Evolutionary conservation across 2,329 filamentous ascomycete genomes (phyloP), one percentile per base, ranked within the genome.

Genomic region (Cordyceps fumosorosea): DNA sequence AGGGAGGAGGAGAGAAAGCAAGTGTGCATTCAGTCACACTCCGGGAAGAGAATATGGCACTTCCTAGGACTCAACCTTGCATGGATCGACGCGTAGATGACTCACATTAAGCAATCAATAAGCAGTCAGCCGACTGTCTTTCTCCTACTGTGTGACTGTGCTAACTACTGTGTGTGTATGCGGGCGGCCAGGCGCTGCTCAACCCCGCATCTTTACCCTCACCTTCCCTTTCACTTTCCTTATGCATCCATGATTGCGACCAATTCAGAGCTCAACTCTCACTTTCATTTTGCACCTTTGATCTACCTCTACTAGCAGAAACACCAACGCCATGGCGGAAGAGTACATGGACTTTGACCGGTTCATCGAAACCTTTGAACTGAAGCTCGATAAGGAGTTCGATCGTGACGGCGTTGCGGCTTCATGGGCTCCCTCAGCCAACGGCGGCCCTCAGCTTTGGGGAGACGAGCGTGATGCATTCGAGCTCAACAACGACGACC

Each of bases 271-370:
- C 20, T 47, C n/a, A 32, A 34, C 42, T 47, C 16, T n/a, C 22
- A 34, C 40, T 47, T 16, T 16, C 24, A 29, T 3, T 40, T 16
- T 34, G 22, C 14, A 16, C 11, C n/a, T 34, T 20, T 0, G 16
- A n/a, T 18, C 44, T 45, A 1, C 44, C 3, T 29, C 48, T 32
- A 32, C 24, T 18, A 32, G 24, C 24, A 47, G 42, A 45, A 37
- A 20, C 8, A 47, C 22, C 4, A 34, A 18, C 42, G 26, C 54
- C 54, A 59, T 59, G 56, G 6, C 45, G 34, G 56, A 51, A 51
- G 56, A 59, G n/a, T 59, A 51, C 20, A 59, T 59, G 45, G 56
- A 59, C 56, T 59, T 59, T 59, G 56, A 51, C 34, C 45, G 56
- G 45, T 59, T 59, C 20, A 51, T 59, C 56, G 32, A 42, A 11